Evolutionary conservation across 2,329 filamentous ascomycete genomes (phyloP).

Genomic region (Intubia oerlemansii): DNA sequence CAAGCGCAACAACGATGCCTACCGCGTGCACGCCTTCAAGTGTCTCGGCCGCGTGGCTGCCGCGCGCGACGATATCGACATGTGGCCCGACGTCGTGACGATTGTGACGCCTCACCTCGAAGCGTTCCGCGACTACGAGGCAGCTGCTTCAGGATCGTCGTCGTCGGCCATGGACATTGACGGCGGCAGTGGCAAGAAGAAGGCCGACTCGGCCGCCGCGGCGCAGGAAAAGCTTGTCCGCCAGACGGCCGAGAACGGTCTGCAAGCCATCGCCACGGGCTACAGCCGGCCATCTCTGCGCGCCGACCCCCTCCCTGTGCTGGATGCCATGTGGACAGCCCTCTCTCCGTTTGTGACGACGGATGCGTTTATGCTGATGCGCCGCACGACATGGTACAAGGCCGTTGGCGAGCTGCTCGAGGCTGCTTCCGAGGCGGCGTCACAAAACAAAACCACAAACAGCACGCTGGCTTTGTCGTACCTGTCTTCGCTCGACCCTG

Average conservation of each 20-base stretch:
- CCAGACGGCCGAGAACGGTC: constrained; percentile 24
- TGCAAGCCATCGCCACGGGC: constrained; percentile 27
- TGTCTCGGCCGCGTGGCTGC: constrained; percentile 54
- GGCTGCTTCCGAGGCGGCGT: constrained; percentile 13
- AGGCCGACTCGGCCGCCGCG: constrained; percentile 7
- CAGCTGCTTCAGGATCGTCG: too few species aligned
- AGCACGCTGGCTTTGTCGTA: constrained; percentile 16
- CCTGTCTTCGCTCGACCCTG: constrained; percentile 24
- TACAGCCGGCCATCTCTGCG: constrained; percentile 22
- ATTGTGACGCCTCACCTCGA: constrained; percentile 44
- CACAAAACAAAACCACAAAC: constrained; percentile 10
- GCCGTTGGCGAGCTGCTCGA: constrained; percentile 25
- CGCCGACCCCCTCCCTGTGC: constrained; percentile 15
- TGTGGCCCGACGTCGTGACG: constrained; percentile 43
- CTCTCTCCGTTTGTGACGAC: constrained; percentile 20
- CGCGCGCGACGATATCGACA: constrained; percentile 48
- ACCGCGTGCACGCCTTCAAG: constrained; percentile 54
- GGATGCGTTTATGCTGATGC: constrained; percentile 19
- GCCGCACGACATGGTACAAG: constrained; percentile 30
- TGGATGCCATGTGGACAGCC: constrained; percentile 18
- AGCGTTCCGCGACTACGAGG: constrained; percentile 35
- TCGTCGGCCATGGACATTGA: constrained; percentile 5
- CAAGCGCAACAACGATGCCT: constrained; percentile 73
- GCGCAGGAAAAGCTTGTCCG: constrained; percentile 18
- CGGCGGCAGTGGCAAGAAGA: constrained; percentile 1